A percentile compares a stretch with the other conserved stretches of the same genome.
phyloP scores from a whole-genome alignment of 139 green algal genomes.

The Chlorella sorokiniana region DNA sequence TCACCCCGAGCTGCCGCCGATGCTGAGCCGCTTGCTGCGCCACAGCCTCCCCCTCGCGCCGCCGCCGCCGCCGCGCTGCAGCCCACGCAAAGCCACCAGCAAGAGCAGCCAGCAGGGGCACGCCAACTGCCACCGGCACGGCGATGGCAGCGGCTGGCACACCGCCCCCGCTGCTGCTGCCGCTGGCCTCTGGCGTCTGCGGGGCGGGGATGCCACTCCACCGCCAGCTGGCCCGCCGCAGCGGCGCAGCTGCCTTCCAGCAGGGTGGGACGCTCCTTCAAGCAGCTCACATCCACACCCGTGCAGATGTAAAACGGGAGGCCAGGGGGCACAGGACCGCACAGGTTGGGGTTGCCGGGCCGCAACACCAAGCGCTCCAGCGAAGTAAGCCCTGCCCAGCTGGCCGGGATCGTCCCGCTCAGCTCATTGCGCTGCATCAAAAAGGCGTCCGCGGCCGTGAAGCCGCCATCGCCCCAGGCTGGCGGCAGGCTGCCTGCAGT shows the following conservation, averaged over 20 bases:
- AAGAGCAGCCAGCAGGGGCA: not conserved
- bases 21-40: not conserved
- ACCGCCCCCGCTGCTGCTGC: not conserved
- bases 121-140: conserved; percentile 1
- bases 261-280: not conserved
- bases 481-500: conserved; percentile 11
- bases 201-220: not conserved
- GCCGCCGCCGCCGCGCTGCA: not conserved
- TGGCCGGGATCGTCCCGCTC: conserved; percentile 8
- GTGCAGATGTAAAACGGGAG: conserved; percentile 22
- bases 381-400: not conserved
- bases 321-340: conserved; percentile 15
- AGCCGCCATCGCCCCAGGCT: not conserved
- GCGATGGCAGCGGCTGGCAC: not conserved
- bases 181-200: not conserved
- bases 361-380: conserved; percentile 9
- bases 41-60: not conserved
- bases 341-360: conserved; percentile 24
- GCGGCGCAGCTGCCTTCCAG: not conserved
- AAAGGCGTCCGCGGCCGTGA: not conserved
- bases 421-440: conserved; percentile 24
- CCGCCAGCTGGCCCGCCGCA: not conserved
- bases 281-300: not conserved
- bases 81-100: not conserved
- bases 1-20: not conserved